Percentiles rank a stretch among this genome's conserved stretches.
Conservation (phyloP, 2,329 filamentous ascomycete species). For the Septoria petroselini region DNA sequence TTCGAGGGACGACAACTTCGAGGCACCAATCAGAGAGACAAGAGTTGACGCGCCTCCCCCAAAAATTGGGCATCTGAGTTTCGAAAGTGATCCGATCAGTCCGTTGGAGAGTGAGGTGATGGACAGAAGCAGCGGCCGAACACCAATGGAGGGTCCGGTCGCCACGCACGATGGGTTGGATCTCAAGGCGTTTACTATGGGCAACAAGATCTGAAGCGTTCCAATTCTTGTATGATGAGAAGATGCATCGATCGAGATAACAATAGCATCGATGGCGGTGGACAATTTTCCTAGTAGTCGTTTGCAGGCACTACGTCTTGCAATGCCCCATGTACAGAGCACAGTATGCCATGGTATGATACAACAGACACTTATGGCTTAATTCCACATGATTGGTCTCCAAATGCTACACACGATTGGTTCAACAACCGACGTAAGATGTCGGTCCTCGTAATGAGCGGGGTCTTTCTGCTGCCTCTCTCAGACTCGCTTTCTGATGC, state of each 20-base stretch:
- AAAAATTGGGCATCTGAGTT: conserved; percentile 12
- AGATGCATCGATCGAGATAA: background rate
- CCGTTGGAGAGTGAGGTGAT: conserved; percentile 2
- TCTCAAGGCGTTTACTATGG: conserved; percentile 8
- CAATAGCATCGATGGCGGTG: too few relatives aligned
- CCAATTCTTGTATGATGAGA: background rate
- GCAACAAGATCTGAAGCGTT: conserved; percentile 9
- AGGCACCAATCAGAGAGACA: background rate
- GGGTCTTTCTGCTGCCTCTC: too few relatives aligned
- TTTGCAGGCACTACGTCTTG: too few relatives aligned
- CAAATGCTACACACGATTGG: too few relatives aligned
- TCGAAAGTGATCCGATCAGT: conserved; percentile 14
- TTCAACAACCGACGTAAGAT: too few relatives aligned
- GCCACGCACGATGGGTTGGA: conserved; percentile 46
- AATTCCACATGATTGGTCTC: too few relatives aligned
- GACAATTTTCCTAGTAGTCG: too few relatives aligned
- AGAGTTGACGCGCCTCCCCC: background rate
- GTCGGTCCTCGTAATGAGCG: too few relatives aligned
- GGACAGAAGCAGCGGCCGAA: conserved; percentile 21
- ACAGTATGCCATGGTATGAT: too few relatives aligned
- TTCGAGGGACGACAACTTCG: background rate
- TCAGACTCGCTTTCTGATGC: too few relatives aligned
- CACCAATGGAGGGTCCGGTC: conserved; percentile 54
- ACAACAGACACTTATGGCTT: too few relatives aligned
- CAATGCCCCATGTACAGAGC: too few relatives aligned